Evolutionary conservation across 2,329 filamentous ascomycete genomes (phyloP).

Genomic region (Hawksworthiomyces lignivorus): DNA sequence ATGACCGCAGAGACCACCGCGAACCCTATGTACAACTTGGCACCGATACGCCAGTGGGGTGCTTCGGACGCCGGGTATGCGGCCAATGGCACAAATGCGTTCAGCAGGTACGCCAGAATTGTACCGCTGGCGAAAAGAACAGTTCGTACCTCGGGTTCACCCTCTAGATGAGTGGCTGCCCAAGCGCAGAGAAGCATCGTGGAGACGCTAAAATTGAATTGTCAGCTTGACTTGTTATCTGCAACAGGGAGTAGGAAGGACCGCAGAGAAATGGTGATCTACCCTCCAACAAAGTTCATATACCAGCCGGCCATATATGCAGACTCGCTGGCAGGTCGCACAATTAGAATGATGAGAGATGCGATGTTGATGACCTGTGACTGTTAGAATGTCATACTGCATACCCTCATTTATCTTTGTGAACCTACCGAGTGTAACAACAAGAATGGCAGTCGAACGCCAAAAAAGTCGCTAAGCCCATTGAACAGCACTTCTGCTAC

Average conservation of each 20-base stretch:
- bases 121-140: slow-evolving; percentile 10
- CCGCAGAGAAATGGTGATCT: not conserved
- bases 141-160: slow-evolving; percentile 8
- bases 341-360: slow-evolving; percentile 6
- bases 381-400: too few relatives aligned
- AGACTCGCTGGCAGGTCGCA: slow-evolving; percentile 1
- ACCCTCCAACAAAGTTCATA: slow-evolving; percentile 10
- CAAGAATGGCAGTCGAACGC: slow-evolving; percentile 5
- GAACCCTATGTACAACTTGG: slow-evolving; percentile 10
- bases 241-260: too few relatives aligned
- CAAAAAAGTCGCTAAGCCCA: slow-evolving; percentile 5
- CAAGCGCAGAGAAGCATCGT: slow-evolving; percentile 9
- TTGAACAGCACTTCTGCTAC: slow-evolving; percentile 8
- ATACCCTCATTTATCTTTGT: too few relatives aligned
- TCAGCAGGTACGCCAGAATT: slow-evolving; percentile 5
- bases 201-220: slow-evolving; percentile 7
- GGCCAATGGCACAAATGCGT: slow-evolving; percentile 5
- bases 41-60: slow-evolving; percentile 8
- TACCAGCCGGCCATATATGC: slow-evolving; percentile 11
- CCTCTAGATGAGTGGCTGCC: slow-evolving; percentile 3
- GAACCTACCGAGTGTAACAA: slow-evolving; percentile 6
- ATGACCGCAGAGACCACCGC: not conserved
- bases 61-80: slow-evolving; percentile 7
- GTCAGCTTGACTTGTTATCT: too few relatives aligned
- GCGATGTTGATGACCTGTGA: slow-evolving; percentile 3